These are phyloP conservation scores for Fusarium sp. DNA, from an alignment of 2,329 filamentous ascomycete genomes.

Conservation along the genomic window DNA sequence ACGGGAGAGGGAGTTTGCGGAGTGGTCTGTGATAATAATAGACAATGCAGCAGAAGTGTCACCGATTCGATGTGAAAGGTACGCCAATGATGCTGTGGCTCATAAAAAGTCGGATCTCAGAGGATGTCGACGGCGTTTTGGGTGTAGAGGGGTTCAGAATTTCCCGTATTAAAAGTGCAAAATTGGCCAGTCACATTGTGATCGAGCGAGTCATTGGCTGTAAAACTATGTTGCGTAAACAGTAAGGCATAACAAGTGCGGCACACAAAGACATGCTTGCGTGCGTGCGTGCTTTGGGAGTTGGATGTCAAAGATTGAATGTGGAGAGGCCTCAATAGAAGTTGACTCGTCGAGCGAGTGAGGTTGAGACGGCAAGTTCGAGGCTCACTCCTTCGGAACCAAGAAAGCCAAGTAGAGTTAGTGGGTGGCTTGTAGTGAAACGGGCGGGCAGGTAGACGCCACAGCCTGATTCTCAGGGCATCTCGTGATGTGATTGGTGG, in stretches of 20 bases:
- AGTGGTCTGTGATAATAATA: slow-evolving; percentile 19
- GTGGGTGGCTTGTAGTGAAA: slow-evolving; percentile 22
- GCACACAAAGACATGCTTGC: slow-evolving; percentile 3
- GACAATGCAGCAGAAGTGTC: not conserved
- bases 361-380: slow-evolving; percentile 9
- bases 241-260: slow-evolving; percentile 1
- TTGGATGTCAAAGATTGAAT: slow-evolving; percentile 6
- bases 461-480: slow-evolving; percentile 25
- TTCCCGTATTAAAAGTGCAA: slow-evolving; percentile 12
- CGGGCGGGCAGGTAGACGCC: slow-evolving; percentile 33
- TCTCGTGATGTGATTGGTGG: slow-evolving; percentile 14
- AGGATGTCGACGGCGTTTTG: not conserved
- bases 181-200: slow-evolving; percentile 9
- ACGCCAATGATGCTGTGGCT: slow-evolving; percentile 37
- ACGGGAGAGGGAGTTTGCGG: slow-evolving; percentile 4
- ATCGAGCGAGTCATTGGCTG: slow-evolving; percentile 4
- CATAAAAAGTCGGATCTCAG: not conserved
- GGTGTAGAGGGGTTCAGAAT: slow-evolving; percentile 8
- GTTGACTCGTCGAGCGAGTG: not conserved
- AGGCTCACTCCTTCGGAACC: slow-evolving; percentile 15
- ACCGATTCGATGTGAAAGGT: not conserved
- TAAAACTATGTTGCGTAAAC: not conserved
- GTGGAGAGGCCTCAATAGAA: slow-evolving; percentile 4
- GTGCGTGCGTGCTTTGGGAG: not conserved
- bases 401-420: slow-evolving; percentile 7